phyloP scores from a whole-genome alignment of 2,329 filamentous ascomycete species.

The Claviceps sorghi region DNA sequence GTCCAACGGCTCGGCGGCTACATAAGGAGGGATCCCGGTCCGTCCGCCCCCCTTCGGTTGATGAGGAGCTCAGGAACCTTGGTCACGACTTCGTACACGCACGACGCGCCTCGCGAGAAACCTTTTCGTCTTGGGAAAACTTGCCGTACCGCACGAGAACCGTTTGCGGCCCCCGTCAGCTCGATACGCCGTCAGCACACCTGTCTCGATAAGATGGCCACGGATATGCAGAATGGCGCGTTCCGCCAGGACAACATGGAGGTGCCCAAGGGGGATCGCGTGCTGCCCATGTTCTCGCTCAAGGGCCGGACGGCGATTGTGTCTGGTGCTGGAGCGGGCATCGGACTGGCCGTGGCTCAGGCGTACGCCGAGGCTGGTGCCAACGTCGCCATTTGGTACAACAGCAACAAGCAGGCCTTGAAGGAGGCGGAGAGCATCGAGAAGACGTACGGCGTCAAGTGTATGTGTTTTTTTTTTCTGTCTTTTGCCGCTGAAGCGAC shows the following conservation, averaged over 20 bases:
- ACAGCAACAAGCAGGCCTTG: constrained; percentile 50
- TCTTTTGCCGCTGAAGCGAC: not conserved
- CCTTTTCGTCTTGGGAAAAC: too few relatives aligned
- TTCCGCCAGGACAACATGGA: constrained; percentile 45
- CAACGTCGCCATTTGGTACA: constrained; percentile 60
- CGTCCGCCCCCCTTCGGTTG: too few relatives aligned
- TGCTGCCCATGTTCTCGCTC: constrained; percentile 54
- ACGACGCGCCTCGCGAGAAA: too few relatives aligned
- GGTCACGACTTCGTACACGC: not conserved
- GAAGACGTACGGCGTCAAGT: constrained; percentile 51
- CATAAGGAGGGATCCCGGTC: not conserved
- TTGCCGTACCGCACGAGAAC: not conserved
- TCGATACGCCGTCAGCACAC: not conserved
- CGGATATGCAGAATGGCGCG: constrained; percentile 29
- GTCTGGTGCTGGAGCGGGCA: constrained; percentile 51
- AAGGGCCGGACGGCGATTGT: constrained; percentile 57
- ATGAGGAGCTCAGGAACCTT: not conserved
- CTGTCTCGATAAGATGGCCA: constrained; percentile 14
- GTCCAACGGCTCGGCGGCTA: not conserved
- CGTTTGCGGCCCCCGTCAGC: not conserved
- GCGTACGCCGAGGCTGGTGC: constrained; percentile 55
- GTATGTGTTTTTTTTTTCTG: constrained; percentile 24
- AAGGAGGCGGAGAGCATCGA: constrained; percentile 48
- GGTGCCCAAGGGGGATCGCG: constrained; percentile 30
- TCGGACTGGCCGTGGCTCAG: constrained; percentile 50